These are phyloP conservation scores for Tulasnella sp. DNA, from an alignment of 768 basidiomycete genomes.

Conservation along the genomic window DNA sequence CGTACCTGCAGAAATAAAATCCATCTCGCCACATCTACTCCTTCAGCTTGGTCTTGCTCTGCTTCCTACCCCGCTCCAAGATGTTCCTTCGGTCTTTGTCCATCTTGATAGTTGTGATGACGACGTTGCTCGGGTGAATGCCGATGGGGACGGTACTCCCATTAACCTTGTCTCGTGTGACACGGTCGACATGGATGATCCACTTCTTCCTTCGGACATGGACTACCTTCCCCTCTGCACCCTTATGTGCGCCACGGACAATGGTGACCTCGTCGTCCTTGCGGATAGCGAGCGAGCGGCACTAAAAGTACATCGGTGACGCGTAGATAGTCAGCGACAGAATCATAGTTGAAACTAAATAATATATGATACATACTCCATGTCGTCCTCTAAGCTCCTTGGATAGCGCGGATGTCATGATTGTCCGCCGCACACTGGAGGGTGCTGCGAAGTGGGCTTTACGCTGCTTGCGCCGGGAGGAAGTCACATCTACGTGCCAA, in stretches of 20 bases:
- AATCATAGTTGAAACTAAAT: too few species aligned
- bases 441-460: conserved; percentile 97
- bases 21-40: too few species aligned
- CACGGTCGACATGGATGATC: conserved; percentile 97
- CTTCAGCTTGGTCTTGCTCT: neutral
- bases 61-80: neutral
- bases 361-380: conserved; percentile 46
- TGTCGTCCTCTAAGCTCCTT: conserved; percentile 92
- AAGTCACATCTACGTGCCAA: conserved; percentile 57
- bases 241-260: conserved; percentile 96
- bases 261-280: conserved; percentile 98
- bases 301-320: conserved; percentile 34
- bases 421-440: conserved; percentile 89
- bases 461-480: conserved; percentile 93
- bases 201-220: conserved; percentile 98
- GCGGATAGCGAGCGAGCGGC: conserved; percentile 86
- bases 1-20: too few species aligned
- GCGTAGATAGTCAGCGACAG: neutral
- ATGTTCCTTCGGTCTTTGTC: conserved; percentile 70
- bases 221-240: conserved; percentile 95
- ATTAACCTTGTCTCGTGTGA: conserved; percentile 94
- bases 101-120: conserved; percentile 84
- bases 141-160: conserved; percentile 90
- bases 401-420: conserved; percentile 92
- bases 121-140: conserved; percentile 93